Conservation (phyloP, 768 basidiomycete species). For the Filobasidium floriforme region DNA sequence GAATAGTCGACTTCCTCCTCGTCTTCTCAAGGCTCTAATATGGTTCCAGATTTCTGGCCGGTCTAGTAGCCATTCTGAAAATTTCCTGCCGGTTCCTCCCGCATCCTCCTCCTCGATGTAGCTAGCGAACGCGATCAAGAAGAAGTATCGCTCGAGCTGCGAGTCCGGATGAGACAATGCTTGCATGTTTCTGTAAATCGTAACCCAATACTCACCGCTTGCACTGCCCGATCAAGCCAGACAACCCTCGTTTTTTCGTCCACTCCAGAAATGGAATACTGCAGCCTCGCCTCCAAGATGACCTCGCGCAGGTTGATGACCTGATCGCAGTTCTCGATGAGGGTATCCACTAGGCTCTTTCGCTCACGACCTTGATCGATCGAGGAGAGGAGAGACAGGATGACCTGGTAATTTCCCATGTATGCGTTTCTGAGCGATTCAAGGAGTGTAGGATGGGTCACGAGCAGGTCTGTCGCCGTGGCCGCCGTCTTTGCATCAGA, state of each 20-base stretch:
- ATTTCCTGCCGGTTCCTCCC: constrained; percentile 56
- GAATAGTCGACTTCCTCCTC: constrained; percentile 68
- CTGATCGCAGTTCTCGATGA: constrained; percentile 84
- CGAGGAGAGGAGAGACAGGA: constrained; percentile 86
- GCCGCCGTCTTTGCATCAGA: constrained; percentile 18
- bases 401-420: constrained; percentile 82
- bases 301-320: constrained; percentile 87
- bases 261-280: constrained; percentile 74
- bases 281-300: constrained; percentile 70
- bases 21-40: constrained; percentile 74
- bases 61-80: constrained; percentile 78
- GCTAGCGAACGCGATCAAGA: constrained; percentile 85
- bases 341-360: constrained; percentile 83
- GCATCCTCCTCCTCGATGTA: constrained; percentile 62
- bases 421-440: constrained; percentile 84
- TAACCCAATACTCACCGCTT: constrained; percentile 28
- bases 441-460: constrained; percentile 67
- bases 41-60: constrained; percentile 92
- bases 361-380: constrained; percentile 74
- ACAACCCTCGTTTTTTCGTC: constrained; percentile 53
- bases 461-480: constrained; percentile 74
- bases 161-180: background rate
- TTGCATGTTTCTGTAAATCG: background rate
- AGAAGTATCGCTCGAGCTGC: constrained; percentile 55
- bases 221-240: constrained; percentile 30